phyloP scores from a whole-genome alignment of 495 filamentous ascomycete species.

The Penicillium verhagenii region DNA sequence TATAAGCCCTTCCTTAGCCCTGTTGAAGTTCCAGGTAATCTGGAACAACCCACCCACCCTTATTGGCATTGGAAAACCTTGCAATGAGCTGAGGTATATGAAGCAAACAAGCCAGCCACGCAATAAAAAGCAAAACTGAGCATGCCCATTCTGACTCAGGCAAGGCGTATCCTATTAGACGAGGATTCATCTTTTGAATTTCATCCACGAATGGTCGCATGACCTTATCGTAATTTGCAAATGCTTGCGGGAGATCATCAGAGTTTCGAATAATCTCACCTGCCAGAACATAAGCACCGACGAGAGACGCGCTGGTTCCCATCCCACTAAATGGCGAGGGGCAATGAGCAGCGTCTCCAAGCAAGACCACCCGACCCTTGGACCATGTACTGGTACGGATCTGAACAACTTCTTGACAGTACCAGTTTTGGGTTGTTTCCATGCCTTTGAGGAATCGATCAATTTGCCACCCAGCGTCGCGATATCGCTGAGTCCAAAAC shows the following conservation, averaged over 20 bases:
- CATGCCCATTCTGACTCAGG: slow-evolving; percentile 27
- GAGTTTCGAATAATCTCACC: slow-evolving; percentile 42
- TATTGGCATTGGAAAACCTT: slow-evolving; percentile 15
- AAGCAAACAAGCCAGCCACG: slow-evolving; percentile 16
- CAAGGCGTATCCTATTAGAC: slow-evolving; percentile 11
- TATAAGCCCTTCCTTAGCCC: neutral
- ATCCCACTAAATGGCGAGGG: slow-evolving; percentile 48
- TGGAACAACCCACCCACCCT: slow-evolving; percentile 28
- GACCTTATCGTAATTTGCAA: slow-evolving; percentile 25
- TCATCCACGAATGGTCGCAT: slow-evolving; percentile 31
- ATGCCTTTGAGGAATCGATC: slow-evolving; percentile 43
- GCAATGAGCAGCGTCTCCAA: slow-evolving; percentile 58
- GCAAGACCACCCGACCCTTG: slow-evolving; percentile 47
- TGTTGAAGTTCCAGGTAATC: slow-evolving; percentile 21
- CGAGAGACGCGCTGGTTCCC: slow-evolving; percentile 45
- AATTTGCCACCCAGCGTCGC: slow-evolving; percentile 45
- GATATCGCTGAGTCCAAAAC: slow-evolving; percentile 31
- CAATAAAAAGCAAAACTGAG: slow-evolving; percentile 22
- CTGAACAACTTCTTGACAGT: slow-evolving; percentile 40
- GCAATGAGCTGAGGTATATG: slow-evolving; percentile 23
- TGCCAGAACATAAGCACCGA: slow-evolving; percentile 54
- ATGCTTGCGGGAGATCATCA: slow-evolving; percentile 22
- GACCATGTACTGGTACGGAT: slow-evolving; percentile 45
- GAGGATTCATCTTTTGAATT: slow-evolving; percentile 25
- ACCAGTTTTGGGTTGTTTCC: slow-evolving; percentile 47